phyloP scores from a whole-genome alignment of 345 rosid species.

The Citrus trifoliata region DNA sequence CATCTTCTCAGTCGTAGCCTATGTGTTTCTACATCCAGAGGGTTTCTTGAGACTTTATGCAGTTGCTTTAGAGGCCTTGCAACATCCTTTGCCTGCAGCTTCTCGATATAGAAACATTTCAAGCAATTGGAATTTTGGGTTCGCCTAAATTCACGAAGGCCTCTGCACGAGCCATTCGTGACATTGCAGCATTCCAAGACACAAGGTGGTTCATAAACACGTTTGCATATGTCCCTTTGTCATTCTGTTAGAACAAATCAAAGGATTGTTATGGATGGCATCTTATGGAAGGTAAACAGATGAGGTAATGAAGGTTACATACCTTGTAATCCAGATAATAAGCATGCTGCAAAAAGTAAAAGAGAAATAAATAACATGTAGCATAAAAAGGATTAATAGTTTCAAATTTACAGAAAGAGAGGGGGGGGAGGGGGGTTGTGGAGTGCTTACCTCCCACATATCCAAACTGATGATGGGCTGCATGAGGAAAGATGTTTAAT shows the following conservation, averaged over 20 bases:
- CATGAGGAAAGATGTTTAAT: constrained; percentile 33
- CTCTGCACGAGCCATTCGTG: constrained; percentile 81
- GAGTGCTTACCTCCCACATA: constrained; percentile 78
- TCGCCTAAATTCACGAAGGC: constrained; percentile 84
- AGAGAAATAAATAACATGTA: neutral
- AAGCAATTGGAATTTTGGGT: constrained; percentile 82
- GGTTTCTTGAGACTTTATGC: neutral
- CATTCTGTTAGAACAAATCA: constrained; percentile 46
- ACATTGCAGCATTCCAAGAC: constrained; percentile 78
- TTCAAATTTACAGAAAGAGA: neutral
- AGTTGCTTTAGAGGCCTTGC: neutral
- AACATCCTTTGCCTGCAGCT: constrained; percentile 1
- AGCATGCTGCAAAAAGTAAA: constrained; percentile 66
- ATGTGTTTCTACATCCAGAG: neutral
- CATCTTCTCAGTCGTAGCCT: neutral
- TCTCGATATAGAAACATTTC: constrained; percentile 12
- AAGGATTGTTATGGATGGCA: constrained; percentile 1
- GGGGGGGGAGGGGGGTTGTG: rapidly evolving
- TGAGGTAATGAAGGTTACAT: neutral
- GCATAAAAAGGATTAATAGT: neutral
- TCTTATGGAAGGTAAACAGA: neutral
- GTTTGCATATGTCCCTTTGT: constrained; percentile 61
- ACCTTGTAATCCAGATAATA: constrained; percentile 95
- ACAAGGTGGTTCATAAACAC: constrained; percentile 80
- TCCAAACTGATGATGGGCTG: constrained; percentile 93